Conservation (phyloP, 2,329 filamentous ascomycete genomes). For the Orbilia quercus region DNA sequence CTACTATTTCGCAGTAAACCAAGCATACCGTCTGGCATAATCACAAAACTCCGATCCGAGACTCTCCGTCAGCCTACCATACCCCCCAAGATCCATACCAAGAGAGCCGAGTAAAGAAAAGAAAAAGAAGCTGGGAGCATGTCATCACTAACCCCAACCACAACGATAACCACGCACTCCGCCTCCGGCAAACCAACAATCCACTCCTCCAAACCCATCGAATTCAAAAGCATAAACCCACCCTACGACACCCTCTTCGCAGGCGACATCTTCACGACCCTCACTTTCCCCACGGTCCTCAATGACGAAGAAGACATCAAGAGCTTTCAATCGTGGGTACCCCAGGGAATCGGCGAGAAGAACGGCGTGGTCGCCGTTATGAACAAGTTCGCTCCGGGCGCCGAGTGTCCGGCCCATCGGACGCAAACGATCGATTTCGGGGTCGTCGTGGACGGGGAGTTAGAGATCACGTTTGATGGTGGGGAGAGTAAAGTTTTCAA, state of each 20-base stretch:
- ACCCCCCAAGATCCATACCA: background rate
- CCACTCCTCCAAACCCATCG: conserved; percentile 16
- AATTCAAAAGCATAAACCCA: conserved; percentile 19
- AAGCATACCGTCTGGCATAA: background rate
- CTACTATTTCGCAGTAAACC: background rate
- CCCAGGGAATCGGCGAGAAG: conserved; percentile 36
- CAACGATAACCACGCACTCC: conserved; percentile 35
- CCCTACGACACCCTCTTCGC: conserved; percentile 24
- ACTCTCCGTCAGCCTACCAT: no score
- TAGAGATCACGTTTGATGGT: conserved; percentile 68
- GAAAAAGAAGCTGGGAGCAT: conserved; percentile 7
- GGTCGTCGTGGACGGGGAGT: conserved; percentile 68
- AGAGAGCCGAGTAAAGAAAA: background rate
- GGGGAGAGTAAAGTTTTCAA: conserved; percentile 66
- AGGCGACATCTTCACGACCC: conserved; percentile 29
- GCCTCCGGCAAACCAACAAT: conserved; percentile 1
- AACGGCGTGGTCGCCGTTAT: conserved; percentile 65
- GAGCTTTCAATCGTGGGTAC: conserved; percentile 20
- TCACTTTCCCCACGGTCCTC: conserved; percentile 29
- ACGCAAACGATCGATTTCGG: conserved; percentile 70
- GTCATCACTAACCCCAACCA: conserved; percentile 33
- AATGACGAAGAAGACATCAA: conserved; percentile 37
- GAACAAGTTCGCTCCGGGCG: conserved; percentile 67
- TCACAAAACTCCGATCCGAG: background rate
- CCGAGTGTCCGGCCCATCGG: conserved; percentile 67